Evolutionary conservation across 768 basidiomycete genomes (phyloP).

Genomic region (Phanerochaete sordida): DNA sequence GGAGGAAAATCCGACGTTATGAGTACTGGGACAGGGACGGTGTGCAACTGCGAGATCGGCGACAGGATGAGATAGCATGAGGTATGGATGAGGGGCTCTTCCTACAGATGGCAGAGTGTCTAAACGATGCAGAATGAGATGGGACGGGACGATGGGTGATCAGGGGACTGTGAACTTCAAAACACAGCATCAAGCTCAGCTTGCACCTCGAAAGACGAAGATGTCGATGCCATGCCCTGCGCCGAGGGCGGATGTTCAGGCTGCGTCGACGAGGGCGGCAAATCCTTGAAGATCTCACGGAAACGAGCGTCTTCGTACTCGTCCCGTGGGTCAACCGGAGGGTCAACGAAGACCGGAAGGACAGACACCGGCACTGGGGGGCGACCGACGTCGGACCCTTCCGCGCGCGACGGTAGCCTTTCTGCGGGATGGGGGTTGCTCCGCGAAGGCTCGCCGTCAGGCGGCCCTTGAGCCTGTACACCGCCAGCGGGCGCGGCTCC

Average conservation of each 20-base stretch:
- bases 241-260: not conserved
- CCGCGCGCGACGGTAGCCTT: not conserved
- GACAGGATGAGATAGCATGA: no score
- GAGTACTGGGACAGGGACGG: no score
- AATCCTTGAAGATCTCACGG: not conserved
- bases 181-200: conserved; percentile 1
- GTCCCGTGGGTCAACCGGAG: not conserved
- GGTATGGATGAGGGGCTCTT: no score
- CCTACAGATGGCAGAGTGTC: no score
- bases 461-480: not conserved
- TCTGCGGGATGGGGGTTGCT: not conserved
- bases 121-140: no score
- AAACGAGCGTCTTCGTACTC: not conserved
- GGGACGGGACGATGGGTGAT: no score
- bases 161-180: not conserved
- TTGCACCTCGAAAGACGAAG: not conserved
- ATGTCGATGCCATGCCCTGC: not conserved
- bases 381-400: not conserved
- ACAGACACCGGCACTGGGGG: conserved; percentile 3
- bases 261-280: not conserved
- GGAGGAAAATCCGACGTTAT: not conserved
- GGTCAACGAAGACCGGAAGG: not conserved
- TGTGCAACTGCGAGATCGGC: no score
- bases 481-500: conserved; percentile 9
- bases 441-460: not conserved